Percentiles rank a stretch among this genome's conserved stretches.
Conservation (phyloP, 148 eudicot species). For the Dianthus caryophyllus region DNA sequence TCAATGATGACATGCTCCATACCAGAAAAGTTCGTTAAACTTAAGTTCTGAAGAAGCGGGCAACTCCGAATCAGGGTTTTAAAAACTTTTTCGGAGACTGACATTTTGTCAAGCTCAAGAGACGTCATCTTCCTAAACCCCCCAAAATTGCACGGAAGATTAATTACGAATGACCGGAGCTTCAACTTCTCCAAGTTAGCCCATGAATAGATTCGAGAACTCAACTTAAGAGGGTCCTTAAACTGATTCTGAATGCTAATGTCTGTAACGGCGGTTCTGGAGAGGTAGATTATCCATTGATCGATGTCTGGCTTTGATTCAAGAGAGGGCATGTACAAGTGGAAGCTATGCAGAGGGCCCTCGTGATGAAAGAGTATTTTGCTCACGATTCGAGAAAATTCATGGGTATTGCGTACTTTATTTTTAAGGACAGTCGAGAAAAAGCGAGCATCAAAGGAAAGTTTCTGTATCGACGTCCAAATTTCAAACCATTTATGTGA, state of each 20-base stretch:
- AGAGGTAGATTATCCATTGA: conserved; percentile 27
- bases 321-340: neutral
- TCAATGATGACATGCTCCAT: conserved; percentile 16
- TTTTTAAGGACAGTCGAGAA: conserved; percentile 4
- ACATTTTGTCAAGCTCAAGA: conserved; percentile 18
- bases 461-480: conserved; percentile 26
- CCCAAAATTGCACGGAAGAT: conserved; percentile 10
- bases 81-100: neutral
- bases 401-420: neutral
- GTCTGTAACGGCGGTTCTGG: conserved; percentile 23
- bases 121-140: conserved; percentile 24
- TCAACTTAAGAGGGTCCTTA: neutral
- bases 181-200: conserved; percentile 20
- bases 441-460: conserved; percentile 18
- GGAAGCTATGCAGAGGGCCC: conserved; percentile 21
- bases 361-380: conserved; percentile 26
- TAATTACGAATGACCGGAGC: conserved; percentile 4
- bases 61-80: conserved; percentile 12
- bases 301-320: neutral
- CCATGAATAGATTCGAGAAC: conserved; percentile 21
- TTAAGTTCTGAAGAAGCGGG: conserved; percentile 15
- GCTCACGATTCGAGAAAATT: conserved; percentile 21
- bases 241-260: conserved; percentile 17
- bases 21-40: conserved; percentile 7
- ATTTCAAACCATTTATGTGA: conserved; percentile 26